Evolutionary conservation across 495 filamentous ascomycete species (phyloP), one percentile per base, ranked within the genome.

Genomic region (Pseudomonodictys pantanalensis): DNA sequence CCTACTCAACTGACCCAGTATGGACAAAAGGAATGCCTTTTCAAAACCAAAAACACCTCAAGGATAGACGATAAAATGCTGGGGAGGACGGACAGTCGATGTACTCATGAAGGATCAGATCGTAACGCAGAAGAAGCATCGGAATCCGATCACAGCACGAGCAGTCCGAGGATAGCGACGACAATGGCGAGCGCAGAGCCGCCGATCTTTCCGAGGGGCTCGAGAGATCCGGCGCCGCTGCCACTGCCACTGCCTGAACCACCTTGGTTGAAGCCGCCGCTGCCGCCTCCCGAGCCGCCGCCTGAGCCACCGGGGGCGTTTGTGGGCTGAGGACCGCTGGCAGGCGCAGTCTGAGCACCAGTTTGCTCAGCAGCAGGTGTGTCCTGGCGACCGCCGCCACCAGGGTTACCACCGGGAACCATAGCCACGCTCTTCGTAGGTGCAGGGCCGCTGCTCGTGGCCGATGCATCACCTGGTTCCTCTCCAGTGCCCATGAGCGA

Each of bases 401-500:
- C 68, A 12, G 65, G 52, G 39, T 51, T 55, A 3, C 71, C 73
- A 17, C 74, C 74, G 9, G 74, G 74, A 42, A 76, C 69, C 28
- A 64, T 72, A 44, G 69, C 52, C 2, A 64, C 61, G 6, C 55
- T 46, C 28, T 49, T 45, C 15, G 65, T 67, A 2, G 65, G 38
- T 32, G 17, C 42, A 7, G 58, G 30, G 12, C 47, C 43, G 29
- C 35, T 11, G 47, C 30, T 66, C 18, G 52, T 44, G 10, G 50
- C 61, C 22, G 65, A 54, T 8, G 71, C 64, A 44, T 64, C 35
- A 3, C 57, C 55, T 18, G 66, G 67, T 38, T 75, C 51, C 41
- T 75, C 70, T 44, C 93, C 93, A 0, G 87, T 88, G 6, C 82
- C 92, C 29, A 84, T 78, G 52, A 97, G 78, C 44, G 88, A 91